A percentile compares a stretch with the other conserved stretches of the same genome.
Conservation (phyloP, 495 filamentous ascomycete genomes). For the Xylaria longipes region DNA sequence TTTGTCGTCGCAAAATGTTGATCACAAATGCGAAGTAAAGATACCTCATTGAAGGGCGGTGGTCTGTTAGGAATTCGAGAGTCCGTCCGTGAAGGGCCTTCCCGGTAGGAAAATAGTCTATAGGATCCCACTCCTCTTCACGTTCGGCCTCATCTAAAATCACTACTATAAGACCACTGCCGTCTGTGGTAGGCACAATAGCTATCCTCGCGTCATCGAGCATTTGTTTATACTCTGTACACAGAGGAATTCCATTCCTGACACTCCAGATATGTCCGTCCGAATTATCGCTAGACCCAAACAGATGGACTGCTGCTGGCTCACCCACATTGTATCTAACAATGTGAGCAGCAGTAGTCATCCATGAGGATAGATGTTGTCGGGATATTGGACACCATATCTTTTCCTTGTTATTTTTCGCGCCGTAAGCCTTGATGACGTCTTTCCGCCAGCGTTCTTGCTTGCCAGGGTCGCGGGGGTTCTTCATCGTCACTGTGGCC, state of each 20-base stretch:
- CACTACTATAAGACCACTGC: constrained; percentile 19
- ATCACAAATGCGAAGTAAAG: constrained; percentile 22
- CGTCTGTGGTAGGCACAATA: constrained; percentile 18
- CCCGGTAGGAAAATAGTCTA: constrained; percentile 11
- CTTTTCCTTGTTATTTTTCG: constrained; percentile 17
- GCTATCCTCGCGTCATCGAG: constrained; percentile 24
- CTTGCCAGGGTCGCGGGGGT: constrained; percentile 16
- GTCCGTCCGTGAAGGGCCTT: constrained; percentile 22
- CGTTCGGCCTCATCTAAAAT: constrained; percentile 21
- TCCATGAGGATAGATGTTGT: constrained; percentile 11
- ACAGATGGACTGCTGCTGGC: constrained; percentile 22
- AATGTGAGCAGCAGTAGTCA: constrained; percentile 20
- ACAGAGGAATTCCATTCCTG: constrained; percentile 19
- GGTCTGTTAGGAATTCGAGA: constrained; percentile 17
- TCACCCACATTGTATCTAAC: constrained; percentile 25
- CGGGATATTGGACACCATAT: constrained; percentile 24
- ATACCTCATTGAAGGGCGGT: constrained; percentile 23
- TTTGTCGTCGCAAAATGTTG: constrained; percentile 23
- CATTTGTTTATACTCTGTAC: constrained; percentile 21
- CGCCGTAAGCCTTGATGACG: constrained; percentile 25
- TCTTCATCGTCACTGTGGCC: constrained; percentile 26
- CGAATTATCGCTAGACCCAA: constrained; percentile 15
- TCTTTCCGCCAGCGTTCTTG: constrained; percentile 25
- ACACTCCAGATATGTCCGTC: constrained; percentile 25
- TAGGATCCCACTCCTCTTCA: constrained; percentile 15